A percentile compares a stretch with the other conserved stretches of the same genome.
Conservation (phyloP, 768 basidiomycete genomes). For the Hypsizygus marmoreus region DNA sequence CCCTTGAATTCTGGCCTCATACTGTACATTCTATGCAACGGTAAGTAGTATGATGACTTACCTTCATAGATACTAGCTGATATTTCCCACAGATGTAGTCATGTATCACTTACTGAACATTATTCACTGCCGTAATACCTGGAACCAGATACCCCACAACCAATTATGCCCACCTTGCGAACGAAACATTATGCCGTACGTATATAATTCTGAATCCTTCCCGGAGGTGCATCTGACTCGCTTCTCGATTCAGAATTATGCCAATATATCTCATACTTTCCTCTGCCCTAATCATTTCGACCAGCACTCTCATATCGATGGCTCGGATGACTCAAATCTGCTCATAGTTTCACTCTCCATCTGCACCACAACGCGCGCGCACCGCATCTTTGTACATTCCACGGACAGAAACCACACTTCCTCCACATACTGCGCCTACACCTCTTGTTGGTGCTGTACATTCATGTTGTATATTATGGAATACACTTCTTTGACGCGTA, state of each 20-base stretch:
- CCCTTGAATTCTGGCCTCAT: conserved; percentile 3
- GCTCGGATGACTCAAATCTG: conserved; percentile 15
- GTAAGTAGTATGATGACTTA: too few relatives aligned
- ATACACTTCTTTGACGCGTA: conserved; percentile 10
- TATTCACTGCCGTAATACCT: conserved; percentile 15
- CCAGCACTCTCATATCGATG: conserved; percentile 10
- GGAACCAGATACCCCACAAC: conserved; percentile 7
- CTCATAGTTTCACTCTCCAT: conserved; percentile 4
- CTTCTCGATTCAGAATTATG: conserved; percentile 14
- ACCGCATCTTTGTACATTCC: conserved; percentile 9
- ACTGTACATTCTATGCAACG: conserved; percentile 3
- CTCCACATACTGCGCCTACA: conserved; percentile 7
- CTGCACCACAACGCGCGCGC: conserved; percentile 4
- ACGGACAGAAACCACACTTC: conserved; percentile 5
- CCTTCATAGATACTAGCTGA: not conserved
- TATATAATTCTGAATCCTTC: not conserved
- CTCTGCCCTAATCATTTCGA: conserved; percentile 6
- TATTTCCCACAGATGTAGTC: conserved; percentile 6
- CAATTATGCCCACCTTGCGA: conserved; percentile 12
- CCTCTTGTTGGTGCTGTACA: conserved; percentile 7
- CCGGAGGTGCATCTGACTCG: not conserved
- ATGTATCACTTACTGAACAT: conserved; percentile 12
- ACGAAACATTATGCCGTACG: conserved; percentile 22
- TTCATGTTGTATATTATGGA: conserved; percentile 11
- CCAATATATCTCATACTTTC: conserved; percentile 9